A percentile compares a stretch with the other conserved stretches of the same genome.
phyloP scores from a whole-genome alignment of 2,329 filamentous ascomycete species.

The Truncatella angustata region DNA sequence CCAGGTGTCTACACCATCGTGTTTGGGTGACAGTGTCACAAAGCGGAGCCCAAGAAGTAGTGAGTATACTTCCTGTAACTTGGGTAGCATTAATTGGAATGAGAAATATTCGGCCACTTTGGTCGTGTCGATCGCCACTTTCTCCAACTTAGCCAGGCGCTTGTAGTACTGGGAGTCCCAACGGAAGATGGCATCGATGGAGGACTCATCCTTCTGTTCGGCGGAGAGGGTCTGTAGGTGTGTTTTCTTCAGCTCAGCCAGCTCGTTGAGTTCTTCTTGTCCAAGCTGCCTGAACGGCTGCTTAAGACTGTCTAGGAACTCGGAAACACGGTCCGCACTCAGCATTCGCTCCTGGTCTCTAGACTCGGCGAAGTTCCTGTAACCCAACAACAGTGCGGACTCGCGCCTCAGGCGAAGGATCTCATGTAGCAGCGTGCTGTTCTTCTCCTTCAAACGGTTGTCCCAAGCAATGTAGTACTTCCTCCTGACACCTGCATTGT shows the following conservation, averaged over 20 bases:
- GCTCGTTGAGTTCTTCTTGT: background rate
- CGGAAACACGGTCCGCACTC: background rate
- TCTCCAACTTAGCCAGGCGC: background rate
- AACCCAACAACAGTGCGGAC: background rate
- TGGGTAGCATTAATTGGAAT: background rate
- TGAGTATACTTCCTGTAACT: conserved; percentile 2
- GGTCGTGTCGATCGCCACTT: background rate
- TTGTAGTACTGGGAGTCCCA: conserved; percentile 3
- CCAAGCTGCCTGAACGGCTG: background rate
- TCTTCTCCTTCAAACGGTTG: background rate
- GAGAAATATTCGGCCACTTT: conserved; percentile 1
- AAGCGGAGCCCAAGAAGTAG: background rate
- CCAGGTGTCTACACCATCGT: background rate
- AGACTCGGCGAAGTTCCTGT: background rate
- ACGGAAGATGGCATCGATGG: background rate
- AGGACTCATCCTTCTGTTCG: background rate
- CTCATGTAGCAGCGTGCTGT: background rate
- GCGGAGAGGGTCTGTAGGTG: background rate
- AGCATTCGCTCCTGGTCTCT: background rate
- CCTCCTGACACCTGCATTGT: background rate
- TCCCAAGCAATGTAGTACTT: conserved; percentile 1
- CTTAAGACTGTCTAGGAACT: background rate
- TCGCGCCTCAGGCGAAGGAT: background rate
- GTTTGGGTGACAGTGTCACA: background rate
- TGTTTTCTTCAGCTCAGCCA: background rate